phyloP scores from a whole-genome alignment of 2,329 filamentous ascomycete species.

The Capronia americana region DNA sequence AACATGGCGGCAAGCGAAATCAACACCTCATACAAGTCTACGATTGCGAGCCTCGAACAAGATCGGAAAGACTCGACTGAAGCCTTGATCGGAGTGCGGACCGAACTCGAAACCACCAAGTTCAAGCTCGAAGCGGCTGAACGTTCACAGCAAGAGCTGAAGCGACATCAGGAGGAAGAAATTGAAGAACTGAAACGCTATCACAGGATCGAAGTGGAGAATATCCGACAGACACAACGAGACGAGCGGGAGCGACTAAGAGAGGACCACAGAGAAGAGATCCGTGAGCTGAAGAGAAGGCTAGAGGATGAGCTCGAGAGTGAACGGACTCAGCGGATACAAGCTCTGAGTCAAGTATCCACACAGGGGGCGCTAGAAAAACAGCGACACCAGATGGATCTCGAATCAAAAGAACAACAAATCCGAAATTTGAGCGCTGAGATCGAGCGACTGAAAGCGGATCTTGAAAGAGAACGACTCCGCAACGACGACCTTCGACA shows the following conservation, averaged over 20 bases:
- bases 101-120: constrained; percentile 70
- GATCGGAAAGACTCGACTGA: constrained; percentile 58
- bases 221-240: constrained; percentile 51
- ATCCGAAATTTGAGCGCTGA: constrained; percentile 52
- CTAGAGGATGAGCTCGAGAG: constrained; percentile 72
- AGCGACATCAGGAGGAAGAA: constrained; percentile 59
- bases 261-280: constrained; percentile 70
- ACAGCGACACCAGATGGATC: constrained; percentile 51
- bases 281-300: constrained; percentile 68
- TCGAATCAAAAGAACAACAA: constrained; percentile 63
- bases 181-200: constrained; percentile 61
- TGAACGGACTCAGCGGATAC: constrained; percentile 63
- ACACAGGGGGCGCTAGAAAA: constrained; percentile 57
- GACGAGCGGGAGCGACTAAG: constrained; percentile 64
- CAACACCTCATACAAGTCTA: constrained; percentile 73
- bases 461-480: constrained; percentile 67
- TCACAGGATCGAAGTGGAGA: constrained; percentile 53
- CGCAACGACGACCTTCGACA: constrained; percentile 65
- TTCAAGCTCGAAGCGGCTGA: constrained; percentile 59
- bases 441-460: constrained; percentile 51
- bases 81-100: constrained; percentile 63
- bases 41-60: constrained; percentile 66
- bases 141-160: constrained; percentile 58
- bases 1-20: constrained; percentile 75
- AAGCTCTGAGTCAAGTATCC: constrained; percentile 71